A percentile compares a stretch with the other conserved stretches of the same genome.
phyloP scores from a whole-genome alignment of 2,329 filamentous ascomycete species.

The Phialemoniopsis sp. region DNA sequence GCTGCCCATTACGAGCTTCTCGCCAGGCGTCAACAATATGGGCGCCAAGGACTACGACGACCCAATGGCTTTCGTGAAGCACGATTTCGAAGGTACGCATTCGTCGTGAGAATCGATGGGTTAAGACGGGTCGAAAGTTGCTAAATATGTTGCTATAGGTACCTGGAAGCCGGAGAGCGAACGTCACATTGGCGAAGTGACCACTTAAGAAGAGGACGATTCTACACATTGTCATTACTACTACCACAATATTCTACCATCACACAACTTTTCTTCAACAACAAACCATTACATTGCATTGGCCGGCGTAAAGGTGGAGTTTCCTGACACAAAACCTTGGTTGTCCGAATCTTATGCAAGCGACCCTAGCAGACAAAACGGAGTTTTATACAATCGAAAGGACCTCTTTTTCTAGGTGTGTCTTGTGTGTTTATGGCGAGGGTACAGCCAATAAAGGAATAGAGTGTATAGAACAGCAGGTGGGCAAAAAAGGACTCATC shows the following conservation, averaged over 20 bases:
- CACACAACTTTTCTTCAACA: constrained; percentile 4
- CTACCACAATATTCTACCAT: constrained; percentile 3
- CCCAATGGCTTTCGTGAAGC: constrained; percentile 96
- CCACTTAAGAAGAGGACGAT: constrained; percentile 11
- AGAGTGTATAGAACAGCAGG: constrained; percentile 6
- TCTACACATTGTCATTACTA: constrained; percentile 1
- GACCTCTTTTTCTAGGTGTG: background rate
- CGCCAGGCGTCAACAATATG: constrained; percentile 91
- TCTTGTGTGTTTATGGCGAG: too few species aligned
- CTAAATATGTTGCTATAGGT: constrained; percentile 48
- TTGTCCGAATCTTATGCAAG: background rate
- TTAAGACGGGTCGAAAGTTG: too few species aligned
- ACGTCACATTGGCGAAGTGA: constrained; percentile 60
- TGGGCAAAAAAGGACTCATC: constrained; percentile 4
- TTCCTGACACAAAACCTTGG: too few species aligned
- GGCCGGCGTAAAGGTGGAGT: too few species aligned
- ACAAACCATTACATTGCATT: too few species aligned
- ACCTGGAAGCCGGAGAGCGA: constrained; percentile 73
- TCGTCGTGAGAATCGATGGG: too few species aligned
- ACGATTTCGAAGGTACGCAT: constrained; percentile 83
- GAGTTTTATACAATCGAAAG: constrained; percentile 3
- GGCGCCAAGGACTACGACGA: constrained; percentile 83
- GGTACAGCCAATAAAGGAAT: background rate
- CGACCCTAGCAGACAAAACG: too few species aligned
- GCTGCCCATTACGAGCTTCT: constrained; percentile 95